Evolutionary conservation across 345 rosid species (phyloP).

Genomic region (Syzygium grande): DNA sequence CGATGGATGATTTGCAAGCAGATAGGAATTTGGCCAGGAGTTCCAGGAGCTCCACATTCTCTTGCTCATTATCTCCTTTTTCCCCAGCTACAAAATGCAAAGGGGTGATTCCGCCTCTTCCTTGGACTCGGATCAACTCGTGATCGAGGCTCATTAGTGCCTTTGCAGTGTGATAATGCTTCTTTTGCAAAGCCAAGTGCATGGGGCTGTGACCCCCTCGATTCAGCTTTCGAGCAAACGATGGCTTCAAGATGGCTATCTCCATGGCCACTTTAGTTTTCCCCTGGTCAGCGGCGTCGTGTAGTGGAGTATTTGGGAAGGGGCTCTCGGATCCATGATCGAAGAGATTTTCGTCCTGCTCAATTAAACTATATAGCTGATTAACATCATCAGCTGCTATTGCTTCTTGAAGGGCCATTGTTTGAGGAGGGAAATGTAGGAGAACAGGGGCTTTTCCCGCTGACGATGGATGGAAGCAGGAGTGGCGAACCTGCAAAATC

Average conservation of each 20-base stretch:
- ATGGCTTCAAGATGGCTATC: not conserved
- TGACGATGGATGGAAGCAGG: not conserved
- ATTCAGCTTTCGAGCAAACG: not conserved
- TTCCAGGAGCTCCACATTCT: not conserved
- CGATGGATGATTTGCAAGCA: constrained; percentile 8
- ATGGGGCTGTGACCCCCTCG: not conserved
- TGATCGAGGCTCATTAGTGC: not conserved
- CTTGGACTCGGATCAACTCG: not conserved
- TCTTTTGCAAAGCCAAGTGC: not conserved
- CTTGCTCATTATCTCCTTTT: not conserved
- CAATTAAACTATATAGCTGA: not conserved
- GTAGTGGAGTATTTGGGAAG: not conserved
- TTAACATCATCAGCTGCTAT: not conserved
- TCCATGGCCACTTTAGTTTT: not conserved
- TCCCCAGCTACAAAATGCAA: not conserved
- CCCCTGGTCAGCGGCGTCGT: not conserved
- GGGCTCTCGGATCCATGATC: not conserved
- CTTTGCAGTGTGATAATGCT: not conserved
- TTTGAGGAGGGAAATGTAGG: not conserved
- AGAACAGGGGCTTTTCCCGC: not conserved
- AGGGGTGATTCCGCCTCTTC: not conserved
- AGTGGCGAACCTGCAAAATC: not conserved
- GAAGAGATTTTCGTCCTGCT: not conserved
- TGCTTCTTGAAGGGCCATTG: not conserved
- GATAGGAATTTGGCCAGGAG: constrained; percentile 11